Evolutionary conservation across 164 flowering plant genomes (phyloP), one percentile per base, ranked within the genome.

Genomic region (Tetracentron sinense): DNA sequence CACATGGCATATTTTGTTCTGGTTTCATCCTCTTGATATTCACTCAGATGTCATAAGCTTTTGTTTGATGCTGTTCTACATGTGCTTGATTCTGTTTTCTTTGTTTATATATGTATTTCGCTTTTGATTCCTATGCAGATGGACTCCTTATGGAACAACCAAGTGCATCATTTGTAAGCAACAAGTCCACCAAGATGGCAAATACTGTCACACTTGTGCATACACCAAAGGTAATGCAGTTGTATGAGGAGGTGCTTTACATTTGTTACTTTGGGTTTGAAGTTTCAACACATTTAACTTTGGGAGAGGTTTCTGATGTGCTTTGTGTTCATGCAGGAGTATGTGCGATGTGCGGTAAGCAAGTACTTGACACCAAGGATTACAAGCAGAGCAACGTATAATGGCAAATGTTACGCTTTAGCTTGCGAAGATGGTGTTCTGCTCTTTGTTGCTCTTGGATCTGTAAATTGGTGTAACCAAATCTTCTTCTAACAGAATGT

Each of bases 131-230:
- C 27, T 31, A 60, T 76, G 73, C 76, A 94, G 97, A 62, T 94
- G 99, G 99, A 82, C 92, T 49, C 99, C 99, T n/a, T 85, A 82
- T 68, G 97, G 97, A 55, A 85, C 61, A 16, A 78, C 88, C 22
- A 94, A 91, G 77, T 91, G 99, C 83, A 83, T 82, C 6, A 91
- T 94, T 66, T 94, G 99, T 85, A 94, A 94, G 89, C 99, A 94
- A 74, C 99, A 94, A 69, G 93, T 91, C 5, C 99, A 94, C 76
- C 99, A 94, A 76, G 78, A 91, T 70, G 97, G 50, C 59, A 87
- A 88, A 67, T 94, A 94, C 69, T 94, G 99, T 66, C 99, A 94
- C 75, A 89, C 97, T 7, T 91, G 99, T 75, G 99, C 99, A 19
- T 94, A 89, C 65, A 70, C 74, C 48, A 94, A 94, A 88, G 98